Percentiles rank a stretch among this genome's conserved stretches.
These are phyloP conservation scores for Collybiopsis luxurians DNA, from an alignment of 768 basidiomycete genomes.

Conservation along the genomic window DNA sequence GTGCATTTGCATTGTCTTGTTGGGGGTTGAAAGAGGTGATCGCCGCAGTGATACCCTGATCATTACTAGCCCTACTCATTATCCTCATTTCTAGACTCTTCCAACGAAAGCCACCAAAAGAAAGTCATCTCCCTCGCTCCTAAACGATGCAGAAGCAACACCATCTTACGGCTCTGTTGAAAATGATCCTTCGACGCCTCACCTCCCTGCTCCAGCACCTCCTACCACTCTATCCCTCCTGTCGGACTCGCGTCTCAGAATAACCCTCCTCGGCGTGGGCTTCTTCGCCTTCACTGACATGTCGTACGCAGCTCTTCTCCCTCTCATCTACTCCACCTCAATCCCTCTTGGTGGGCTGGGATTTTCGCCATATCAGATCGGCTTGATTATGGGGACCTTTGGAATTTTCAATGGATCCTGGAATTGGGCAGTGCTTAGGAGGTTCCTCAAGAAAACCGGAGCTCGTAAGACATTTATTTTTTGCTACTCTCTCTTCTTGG, in stretches of 20 bases:
- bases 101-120: neutral
- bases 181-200: conserved; percentile 5
- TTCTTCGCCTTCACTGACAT: conserved; percentile 28
- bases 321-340: conserved; percentile 41
- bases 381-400: conserved; percentile 42
- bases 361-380: conserved; percentile 47
- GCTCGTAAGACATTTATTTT: conserved; percentile 45
- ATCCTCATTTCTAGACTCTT: neutral
- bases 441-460: conserved; percentile 51
- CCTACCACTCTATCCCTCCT: conserved; percentile 19
- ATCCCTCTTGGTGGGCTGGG: conserved; percentile 50
- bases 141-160: neutral
- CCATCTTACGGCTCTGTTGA: neutral
- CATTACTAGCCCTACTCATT: neutral
- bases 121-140: neutral
- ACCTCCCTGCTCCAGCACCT: neutral
- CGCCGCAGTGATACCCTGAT: neutral
- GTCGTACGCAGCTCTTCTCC: conserved; percentile 23
- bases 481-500: conserved; percentile 24
- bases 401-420: conserved; percentile 53
- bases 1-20: conserved; percentile 18
- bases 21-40: conserved; percentile 27
- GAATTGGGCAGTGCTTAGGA: conserved; percentile 52
- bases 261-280: conserved; percentile 21
- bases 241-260: conserved; percentile 20